Conservation (phyloP, 192 early-diverging fungal species). For the Coemansia aciculifera region DNA sequence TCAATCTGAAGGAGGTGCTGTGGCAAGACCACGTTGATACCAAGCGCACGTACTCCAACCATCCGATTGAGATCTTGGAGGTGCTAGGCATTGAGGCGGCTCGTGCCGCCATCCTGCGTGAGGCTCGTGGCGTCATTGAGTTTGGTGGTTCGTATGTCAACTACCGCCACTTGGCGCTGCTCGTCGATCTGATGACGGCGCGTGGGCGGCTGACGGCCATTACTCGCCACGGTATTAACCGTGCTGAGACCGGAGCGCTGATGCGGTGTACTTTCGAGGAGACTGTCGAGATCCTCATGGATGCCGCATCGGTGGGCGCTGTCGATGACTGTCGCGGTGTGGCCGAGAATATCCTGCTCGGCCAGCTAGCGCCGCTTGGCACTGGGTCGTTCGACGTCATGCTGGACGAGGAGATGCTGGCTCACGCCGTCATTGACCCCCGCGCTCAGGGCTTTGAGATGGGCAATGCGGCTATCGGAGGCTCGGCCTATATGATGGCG, state of each 20-base stretch:
- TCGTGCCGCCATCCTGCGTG: constrained; percentile 83
- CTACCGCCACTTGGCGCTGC: constrained; percentile 93
- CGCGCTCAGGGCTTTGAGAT: constrained; percentile 59
- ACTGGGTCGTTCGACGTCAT: constrained; percentile 92
- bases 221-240: constrained; percentile 97
- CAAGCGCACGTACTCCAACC: constrained; percentile 84
- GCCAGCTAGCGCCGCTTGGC: constrained; percentile 94
- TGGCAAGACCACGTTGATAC: constrained; percentile 81
- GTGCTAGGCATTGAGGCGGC: constrained; percentile 98
- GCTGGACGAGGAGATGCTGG: constrained; percentile 91
- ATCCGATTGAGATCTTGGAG: constrained; percentile 84
- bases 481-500: constrained; percentile 57
- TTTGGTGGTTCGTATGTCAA: constrained; percentile 97
- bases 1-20: constrained; percentile 86
- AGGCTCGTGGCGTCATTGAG: constrained; percentile 91
- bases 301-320: constrained; percentile 88
- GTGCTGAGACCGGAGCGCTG: constrained; percentile 89
- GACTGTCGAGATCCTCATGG: constrained; percentile 97
- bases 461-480: constrained; percentile 53
- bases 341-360: constrained; percentile 96
- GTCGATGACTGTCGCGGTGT: constrained; percentile 95
- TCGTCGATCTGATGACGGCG: constrained; percentile 96
- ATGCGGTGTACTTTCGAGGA: constrained; percentile 98
- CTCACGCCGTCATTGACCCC: constrained; percentile 62
- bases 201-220: constrained; percentile 94